Evolutionary conservation across 352 stramenopile species (phyloP).

Genomic region (Phytophthora ramorum): DNA sequence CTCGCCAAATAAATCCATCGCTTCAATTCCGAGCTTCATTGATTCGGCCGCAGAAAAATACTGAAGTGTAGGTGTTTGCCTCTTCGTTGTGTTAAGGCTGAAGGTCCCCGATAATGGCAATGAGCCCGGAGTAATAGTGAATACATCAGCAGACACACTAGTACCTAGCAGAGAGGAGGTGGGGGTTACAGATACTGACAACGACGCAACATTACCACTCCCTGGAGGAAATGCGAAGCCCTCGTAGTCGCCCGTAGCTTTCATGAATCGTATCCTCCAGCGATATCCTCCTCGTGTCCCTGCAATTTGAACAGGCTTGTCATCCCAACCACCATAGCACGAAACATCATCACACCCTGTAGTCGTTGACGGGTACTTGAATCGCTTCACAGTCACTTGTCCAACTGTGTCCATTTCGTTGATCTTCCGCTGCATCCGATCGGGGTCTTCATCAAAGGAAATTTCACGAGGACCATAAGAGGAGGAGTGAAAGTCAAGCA

Average conservation of each 20-base stretch:
- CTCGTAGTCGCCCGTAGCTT: conserved; percentile 72
- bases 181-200: conserved; percentile 36
- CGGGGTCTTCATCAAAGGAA: conserved; percentile 87
- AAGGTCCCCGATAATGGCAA: conserved; percentile 63
- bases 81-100: conserved; percentile 42
- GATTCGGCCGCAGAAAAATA: conserved; percentile 69
- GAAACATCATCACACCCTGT: conserved; percentile 56
- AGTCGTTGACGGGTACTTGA: conserved; percentile 84
- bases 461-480: conserved; percentile 79
- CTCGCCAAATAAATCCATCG: conserved; percentile 80
- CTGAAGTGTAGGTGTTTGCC: conserved; percentile 53
- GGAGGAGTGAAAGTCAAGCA: conserved; percentile 88
- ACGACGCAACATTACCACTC: conserved; percentile 75
- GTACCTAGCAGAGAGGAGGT: conserved; percentile 48
- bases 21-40: conserved; percentile 77
- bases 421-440: conserved; percentile 91
- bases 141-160: conserved; percentile 57
- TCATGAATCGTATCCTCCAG: conserved; percentile 79
- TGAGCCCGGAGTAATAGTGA: conserved; percentile 59
- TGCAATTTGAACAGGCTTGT: conserved; percentile 68
- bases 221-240: conserved; percentile 80
- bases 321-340: conserved; percentile 93
- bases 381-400: conserved; percentile 88
- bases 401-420: conserved; percentile 96
- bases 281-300: conserved; percentile 86